Conservation (phyloP, 192 early-diverging fungal genomes). For the Obelidium mucronatum region DNA sequence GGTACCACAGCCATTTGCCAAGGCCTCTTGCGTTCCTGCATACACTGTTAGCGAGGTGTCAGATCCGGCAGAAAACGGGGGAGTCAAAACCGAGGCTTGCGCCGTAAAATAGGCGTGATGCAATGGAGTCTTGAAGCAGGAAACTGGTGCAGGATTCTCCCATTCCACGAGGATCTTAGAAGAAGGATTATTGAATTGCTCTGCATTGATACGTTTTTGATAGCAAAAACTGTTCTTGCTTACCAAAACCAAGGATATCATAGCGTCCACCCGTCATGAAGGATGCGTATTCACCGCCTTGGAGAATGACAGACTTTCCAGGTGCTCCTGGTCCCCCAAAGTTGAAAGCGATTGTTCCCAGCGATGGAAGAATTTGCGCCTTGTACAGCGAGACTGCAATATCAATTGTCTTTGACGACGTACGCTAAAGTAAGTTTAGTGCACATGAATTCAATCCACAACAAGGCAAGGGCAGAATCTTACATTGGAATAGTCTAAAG, state of each 20-base stretch:
- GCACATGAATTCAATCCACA: too few relatives aligned
- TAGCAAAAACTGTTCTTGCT: background rate
- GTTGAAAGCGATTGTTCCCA: slow-evolving; percentile 15
- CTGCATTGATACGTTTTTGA: slow-evolving; percentile 2
- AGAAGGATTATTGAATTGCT: too few relatives aligned
- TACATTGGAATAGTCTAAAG: too few relatives aligned
- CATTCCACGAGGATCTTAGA: slow-evolving; percentile 53
- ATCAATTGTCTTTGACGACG: too few relatives aligned
- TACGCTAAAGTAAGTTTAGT: too few relatives aligned
- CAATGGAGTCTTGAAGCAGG: slow-evolving; percentile 24
- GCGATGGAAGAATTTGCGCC: background rate
- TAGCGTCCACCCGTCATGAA: background rate
- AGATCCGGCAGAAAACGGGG: background rate
- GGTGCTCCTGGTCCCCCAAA: slow-evolving; percentile 15
- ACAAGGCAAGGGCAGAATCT: too few relatives aligned
- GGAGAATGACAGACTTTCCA: background rate
- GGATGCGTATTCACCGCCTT: too few relatives aligned
- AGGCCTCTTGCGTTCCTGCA: too few relatives aligned
- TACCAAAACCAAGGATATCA: background rate
- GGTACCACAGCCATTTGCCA: too few relatives aligned
- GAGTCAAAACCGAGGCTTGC: background rate
- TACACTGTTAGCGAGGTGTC: background rate
- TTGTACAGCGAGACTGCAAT: background rate
- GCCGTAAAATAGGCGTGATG: slow-evolving; percentile 1
- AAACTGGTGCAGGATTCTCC: slow-evolving; percentile 38